Evolutionary conservation across 441 rosid genomes (phyloP).

Genomic region (Melastoma candidum): DNA sequence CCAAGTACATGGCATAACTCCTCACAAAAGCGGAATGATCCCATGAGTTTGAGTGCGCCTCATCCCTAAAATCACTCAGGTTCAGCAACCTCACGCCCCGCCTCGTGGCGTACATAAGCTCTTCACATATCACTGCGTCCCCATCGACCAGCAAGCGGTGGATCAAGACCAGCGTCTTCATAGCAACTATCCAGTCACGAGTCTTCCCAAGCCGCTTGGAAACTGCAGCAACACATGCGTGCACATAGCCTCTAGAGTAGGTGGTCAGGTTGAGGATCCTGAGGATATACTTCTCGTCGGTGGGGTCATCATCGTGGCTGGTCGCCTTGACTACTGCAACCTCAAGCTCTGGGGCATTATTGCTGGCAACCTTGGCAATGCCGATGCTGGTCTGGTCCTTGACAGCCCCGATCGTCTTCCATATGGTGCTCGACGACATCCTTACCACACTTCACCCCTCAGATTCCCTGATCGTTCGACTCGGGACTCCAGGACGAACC

Average conservation of each 20-base stretch:
- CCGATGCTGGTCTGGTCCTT: constrained; percentile 94
- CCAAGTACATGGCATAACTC: constrained; percentile 75
- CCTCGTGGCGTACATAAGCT: constrained; percentile 70
- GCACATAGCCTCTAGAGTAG: constrained; percentile 65
- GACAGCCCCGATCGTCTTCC: constrained; percentile 91
- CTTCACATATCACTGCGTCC: constrained; percentile 65
- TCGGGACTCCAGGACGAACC: no score
- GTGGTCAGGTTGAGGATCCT: constrained; percentile 70
- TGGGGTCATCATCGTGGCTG: constrained; percentile 91
- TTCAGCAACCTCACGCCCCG: constrained; percentile 79
- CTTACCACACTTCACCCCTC: background rate
- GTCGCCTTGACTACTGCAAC: constrained; percentile 93
- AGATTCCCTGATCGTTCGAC: no score
- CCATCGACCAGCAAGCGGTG: constrained; percentile 80
- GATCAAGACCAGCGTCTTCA: constrained; percentile 58
- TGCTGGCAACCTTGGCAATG: constrained; percentile 83
- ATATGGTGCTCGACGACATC: constrained; percentile 83
- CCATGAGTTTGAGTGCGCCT: constrained; percentile 97
- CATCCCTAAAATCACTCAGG: constrained; percentile 85
- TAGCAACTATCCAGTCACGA: constrained; percentile 91
- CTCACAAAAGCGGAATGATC: constrained; percentile 90
- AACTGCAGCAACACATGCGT: constrained; percentile 60
- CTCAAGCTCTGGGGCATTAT: constrained; percentile 91
- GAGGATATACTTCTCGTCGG: constrained; percentile 65
- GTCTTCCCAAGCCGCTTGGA: constrained; percentile 85